Evolutionary conservation across 1,284 basidiomycete genomes (phyloP).

Genomic region (Moniliella sp.): DNA sequence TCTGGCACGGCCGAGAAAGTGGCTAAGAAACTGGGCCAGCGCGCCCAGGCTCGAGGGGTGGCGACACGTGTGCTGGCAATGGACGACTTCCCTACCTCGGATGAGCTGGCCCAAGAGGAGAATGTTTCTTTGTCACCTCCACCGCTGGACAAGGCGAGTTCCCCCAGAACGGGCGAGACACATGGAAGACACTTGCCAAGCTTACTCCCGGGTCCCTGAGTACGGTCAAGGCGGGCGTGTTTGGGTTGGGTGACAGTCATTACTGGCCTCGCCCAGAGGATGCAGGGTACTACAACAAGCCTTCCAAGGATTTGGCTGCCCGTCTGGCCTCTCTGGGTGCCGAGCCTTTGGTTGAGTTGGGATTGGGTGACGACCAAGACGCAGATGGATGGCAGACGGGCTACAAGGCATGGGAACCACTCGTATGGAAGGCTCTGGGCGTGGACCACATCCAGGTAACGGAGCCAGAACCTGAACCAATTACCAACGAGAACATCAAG

Average conservation of each 20-base stretch:
- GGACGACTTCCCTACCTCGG: constrained; percentile 51
- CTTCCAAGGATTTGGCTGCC: constrained; percentile 68
- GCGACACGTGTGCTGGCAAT: constrained; percentile 42
- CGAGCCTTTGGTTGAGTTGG: constrained; percentile 34
- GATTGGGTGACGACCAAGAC: constrained; percentile 89
- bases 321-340: constrained; percentile 36
- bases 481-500: constrained; percentile 99
- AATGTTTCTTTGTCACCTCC: constrained; percentile 77
- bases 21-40: constrained; percentile 62
- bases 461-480: constrained; percentile 81
- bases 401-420: constrained; percentile 81
- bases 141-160: constrained; percentile 97
- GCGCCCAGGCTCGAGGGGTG: constrained; percentile 67
- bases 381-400: constrained; percentile 87
- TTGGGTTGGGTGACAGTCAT: constrained; percentile 90
- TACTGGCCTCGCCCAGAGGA: constrained; percentile 97
- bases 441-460: constrained; percentile 70
- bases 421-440: constrained; percentile 78
- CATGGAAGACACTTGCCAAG: constrained; percentile 61
- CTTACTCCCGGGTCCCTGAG: constrained; percentile 20
- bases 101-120: constrained; percentile 42
- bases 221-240: constrained; percentile 43
- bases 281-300: constrained; percentile 90
- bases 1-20: constrained; percentile 84
- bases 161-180: constrained; percentile 78